Evolutionary conservation across 1,284 basidiomycete species (phyloP), one percentile per base, ranked within the genome.

Genomic region (Tetrapyrgos nigripes): DNA sequence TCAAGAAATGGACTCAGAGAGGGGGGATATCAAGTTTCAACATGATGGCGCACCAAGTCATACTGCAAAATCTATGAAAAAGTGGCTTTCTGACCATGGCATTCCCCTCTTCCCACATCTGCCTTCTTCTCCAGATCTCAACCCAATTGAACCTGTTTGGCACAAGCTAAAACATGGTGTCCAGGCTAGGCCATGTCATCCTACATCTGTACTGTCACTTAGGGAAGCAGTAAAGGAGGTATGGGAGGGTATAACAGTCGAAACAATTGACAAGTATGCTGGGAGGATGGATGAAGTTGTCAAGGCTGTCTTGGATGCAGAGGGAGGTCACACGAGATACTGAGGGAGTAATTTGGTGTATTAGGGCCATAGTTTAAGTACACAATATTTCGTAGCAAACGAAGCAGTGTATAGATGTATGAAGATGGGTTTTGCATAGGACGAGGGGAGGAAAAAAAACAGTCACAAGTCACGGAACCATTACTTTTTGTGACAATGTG

Each of bases 91-190:
- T 4, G 50, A 63, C 9, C 56, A 64, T 44, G 28, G 43, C 8
- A 63, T 65, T 33, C 37, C 50, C 6, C 46, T 69, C n/a, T 53
- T 65, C 28, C 52, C 37, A 24, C 65, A 67, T 51, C 61, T 61
- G 3, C 49, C 61, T 17, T 49, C 48, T 24, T 64, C 54, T 31
- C 68, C 65, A 23, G 63, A 70, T 53, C 45, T 68, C 37, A 65
- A 60, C 51, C 64, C 66, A 31, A 67, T 68, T 44, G 63, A 68
- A 59, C 55, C 40, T 23, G 37, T 68, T 9, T 70, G 68, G 71
- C 59, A 64, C 37, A 58, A 66, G 19, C 62, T 70, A 11, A 72
- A 72, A 57, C 53, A 53, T 5, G 47, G 50, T 9, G 51, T 71
- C 29, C 17, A 46, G n/a, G 11, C 8, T 27, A 24, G 19, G 4